Evolutionary conservation across 2,329 filamentous ascomycete species (phyloP), one percentile per base, ranked within the genome.

Genomic region (Mollisiaceae sp.): DNA sequence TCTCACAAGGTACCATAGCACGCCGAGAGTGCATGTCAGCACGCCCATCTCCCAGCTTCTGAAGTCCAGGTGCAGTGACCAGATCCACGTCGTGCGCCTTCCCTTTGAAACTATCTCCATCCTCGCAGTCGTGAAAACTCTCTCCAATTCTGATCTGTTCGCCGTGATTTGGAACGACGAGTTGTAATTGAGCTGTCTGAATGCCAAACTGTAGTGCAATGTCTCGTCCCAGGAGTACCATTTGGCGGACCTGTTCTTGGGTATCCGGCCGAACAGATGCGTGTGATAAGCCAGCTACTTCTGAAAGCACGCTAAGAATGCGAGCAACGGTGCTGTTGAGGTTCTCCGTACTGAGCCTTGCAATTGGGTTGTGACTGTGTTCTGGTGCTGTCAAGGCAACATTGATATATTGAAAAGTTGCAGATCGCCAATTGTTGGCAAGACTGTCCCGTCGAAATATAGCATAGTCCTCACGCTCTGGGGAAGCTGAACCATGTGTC

Each of bases 401-500:
- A 18, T 55, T 20, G 56, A 60, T 54, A 20, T 43, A 59, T 24
- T 55, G 32, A 24, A 64, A 64, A 3, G 62, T 64, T 41, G 56
- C 32, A 8, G 56, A 59, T 55, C 62, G 56, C 62, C 62, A 64
- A 3, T 54, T 64, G 47, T 64, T 64, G 1, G 62, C 62, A 27
- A 47, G 20, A 20, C 15, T 22, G 45, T 64, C 45, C 11, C 43
- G 35, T 22, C 58, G 38, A 43, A 64, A 64, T 15, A 64, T 47
- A n/a, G 22, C n/a, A 22, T 59, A 59, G 36, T 54, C 27, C 32
- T 59, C 57, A 20, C 20, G 20, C 2, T 52, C 58, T 20, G 41
- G 43, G 15, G 41, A 36, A 50, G 43, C 58, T 62, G 59, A 8
- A 5, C 4, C 15, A 15, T 41, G 4, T 18, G 22, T 54, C 36